Base-by-base conservation (phyloP, 2,329 filamentous ascomycete genomes). In the Davidsoniella australis region DNA sequence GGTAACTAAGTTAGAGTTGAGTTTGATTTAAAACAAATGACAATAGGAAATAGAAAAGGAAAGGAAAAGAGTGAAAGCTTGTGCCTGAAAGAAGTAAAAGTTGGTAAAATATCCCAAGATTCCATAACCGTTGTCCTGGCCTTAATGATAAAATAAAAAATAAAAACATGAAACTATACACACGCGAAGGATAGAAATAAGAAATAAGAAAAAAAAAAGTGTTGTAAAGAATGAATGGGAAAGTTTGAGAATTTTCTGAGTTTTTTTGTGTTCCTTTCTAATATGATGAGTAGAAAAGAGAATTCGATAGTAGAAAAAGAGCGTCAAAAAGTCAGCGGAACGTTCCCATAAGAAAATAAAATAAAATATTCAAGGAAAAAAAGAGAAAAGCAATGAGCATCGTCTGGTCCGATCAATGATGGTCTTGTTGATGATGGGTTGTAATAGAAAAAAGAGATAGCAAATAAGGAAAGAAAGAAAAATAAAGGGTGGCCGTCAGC, bases 401-500 rank as follows among this genome's bases (percentile, higher is more conserved):
- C 45, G 48, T 48, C 38, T 48, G 41, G 41, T 23, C 29, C 40
- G 45, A 43, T 47, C 42, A 44, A 36, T 29, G 23, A 37, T 36
- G 20, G 47, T 47, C 48, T 50, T 42, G 17, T 24, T 23, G 18
- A 43, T 47, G 44, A 50, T 36, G 16, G 48, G 18, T 45, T 48
- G 29, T 14, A 49, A 16, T 41, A 44, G 5, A 52, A 24, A 41
- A 33, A 44, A 39, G 41, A 23, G 37, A 45, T 26, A 45, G 17
- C 39, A 52, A 18, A 48, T 48, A 51, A 39, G 42, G 44, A 48
- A 40, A 50, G 24, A 43, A 43, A 39, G 2, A 26, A 36, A 39
- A 42, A 7, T 14, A 29, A 38, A 41, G 36, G 17, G 12, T 10
- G 29, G 29, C 29, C 29, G 12, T 33, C 7, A 18, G 18, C 41